Percentiles rank a stretch among this genome's conserved stretches.
Conservation (phyloP, 2,329 filamentous ascomycete species). For the Fusarium cyanostomum region DNA sequence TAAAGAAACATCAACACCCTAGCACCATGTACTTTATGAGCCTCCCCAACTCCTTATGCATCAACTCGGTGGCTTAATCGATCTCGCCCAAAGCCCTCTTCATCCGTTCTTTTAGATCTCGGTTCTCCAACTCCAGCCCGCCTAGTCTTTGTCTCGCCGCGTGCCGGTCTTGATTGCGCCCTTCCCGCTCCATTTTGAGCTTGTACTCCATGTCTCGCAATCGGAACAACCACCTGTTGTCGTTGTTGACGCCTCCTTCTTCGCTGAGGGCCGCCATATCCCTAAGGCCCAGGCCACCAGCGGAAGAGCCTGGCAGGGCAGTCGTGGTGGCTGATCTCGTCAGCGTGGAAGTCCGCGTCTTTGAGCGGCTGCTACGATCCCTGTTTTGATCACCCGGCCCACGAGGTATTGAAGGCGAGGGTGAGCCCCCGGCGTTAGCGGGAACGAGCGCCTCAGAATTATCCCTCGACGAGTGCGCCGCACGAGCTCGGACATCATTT, state of each 20-base stretch:
- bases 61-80: slow-evolving; percentile 33
- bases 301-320: slow-evolving; percentile 39
- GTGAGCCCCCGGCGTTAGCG: slow-evolving; percentile 54
- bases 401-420: slow-evolving; percentile 63
- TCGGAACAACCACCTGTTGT: slow-evolving; percentile 85
- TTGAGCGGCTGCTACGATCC: slow-evolving; percentile 49
- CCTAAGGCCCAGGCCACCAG: slow-evolving; percentile 38
- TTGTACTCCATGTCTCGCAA: slow-evolving; percentile 88
- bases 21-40: slow-evolving; percentile 34
- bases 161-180: slow-evolving; percentile 81
- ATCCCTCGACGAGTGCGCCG: slow-evolving; percentile 54
- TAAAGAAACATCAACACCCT: slow-evolving; percentile 32
- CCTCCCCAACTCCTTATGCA: slow-evolving; percentile 21
- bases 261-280: slow-evolving; percentile 44
- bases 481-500: slow-evolving; percentile 65
- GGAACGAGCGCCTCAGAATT: slow-evolving; percentile 50
- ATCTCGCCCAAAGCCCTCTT: slow-evolving; percentile 49
- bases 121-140: slow-evolving; percentile 78
- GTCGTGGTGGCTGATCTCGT: slow-evolving; percentile 46
- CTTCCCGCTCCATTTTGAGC: slow-evolving; percentile 90
- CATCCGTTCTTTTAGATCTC: slow-evolving; percentile 72
- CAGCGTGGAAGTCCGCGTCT: slow-evolving; percentile 46
- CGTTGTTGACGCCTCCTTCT: slow-evolving; percentile 49
- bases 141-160: slow-evolving; percentile 84
- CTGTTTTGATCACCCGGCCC: slow-evolving; percentile 59